A percentile compares a stretch with the other conserved stretches of the same genome.
These are phyloP conservation scores for Diaporthe citrichinensis DNA, from an alignment of 2,329 filamentous ascomycete genomes.

Conservation along the genomic window DNA sequence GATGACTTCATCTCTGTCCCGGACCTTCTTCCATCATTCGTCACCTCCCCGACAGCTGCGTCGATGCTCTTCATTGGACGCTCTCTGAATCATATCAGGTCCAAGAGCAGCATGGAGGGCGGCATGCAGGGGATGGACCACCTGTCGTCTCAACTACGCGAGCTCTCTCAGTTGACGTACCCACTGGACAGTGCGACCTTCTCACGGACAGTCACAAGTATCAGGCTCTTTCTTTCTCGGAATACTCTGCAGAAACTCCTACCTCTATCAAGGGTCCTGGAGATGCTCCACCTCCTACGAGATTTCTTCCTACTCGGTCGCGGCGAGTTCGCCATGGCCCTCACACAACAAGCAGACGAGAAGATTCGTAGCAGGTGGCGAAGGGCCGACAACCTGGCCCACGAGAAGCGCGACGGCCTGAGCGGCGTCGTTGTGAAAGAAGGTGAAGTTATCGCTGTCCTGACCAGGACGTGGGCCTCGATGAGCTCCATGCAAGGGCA, in stretches of 20 bases:
- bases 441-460: conserved; percentile 83
- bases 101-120: conserved; percentile 62
- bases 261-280: conserved; percentile 81
- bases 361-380: conserved; percentile 82
- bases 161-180: conserved; percentile 77
- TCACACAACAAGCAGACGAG: conserved; percentile 88
- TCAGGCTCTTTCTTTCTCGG: conserved; percentile 85
- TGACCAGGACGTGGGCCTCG: conserved; percentile 84
- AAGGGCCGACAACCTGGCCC: conserved; percentile 70
- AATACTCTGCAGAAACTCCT: conserved; percentile 87
- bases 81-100: conserved; percentile 86
- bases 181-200: conserved; percentile 82
- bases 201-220: conserved; percentile 79
- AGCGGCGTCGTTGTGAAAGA: conserved; percentile 83
- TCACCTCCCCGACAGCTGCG: conserved; percentile 78
- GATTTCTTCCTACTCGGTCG: conserved; percentile 90
- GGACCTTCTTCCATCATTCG: conserved; percentile 82
- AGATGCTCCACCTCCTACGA: conserved; percentile 82
- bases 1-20: conserved; percentile 72
- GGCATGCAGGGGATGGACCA: conserved; percentile 68
- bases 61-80: conserved; percentile 94
- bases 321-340: conserved; percentile 90
- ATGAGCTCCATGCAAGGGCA: conserved; percentile 81
- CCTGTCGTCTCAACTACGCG: conserved; percentile 76
- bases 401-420: conserved; percentile 71